These are phyloP conservation scores for Otatea glauca DNA, from an alignment of 176 grass and related monocot species.

Conservation along the genomic window DNA sequence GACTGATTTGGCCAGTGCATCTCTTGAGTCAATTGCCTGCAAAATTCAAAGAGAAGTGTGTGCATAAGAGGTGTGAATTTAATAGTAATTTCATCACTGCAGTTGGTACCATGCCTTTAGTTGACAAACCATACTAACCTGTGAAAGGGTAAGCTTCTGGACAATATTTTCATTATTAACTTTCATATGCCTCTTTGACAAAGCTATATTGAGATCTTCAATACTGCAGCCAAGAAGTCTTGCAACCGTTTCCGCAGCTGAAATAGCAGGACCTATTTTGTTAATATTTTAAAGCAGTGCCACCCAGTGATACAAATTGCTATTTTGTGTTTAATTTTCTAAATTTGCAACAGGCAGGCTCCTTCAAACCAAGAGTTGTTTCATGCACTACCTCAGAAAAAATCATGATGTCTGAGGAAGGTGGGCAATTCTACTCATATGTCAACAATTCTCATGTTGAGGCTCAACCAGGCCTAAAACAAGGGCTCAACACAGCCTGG, in stretches of 20 bases:
- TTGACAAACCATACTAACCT: constrained; percentile 63
- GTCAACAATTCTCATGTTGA: not conserved
- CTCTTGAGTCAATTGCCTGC: constrained; percentile 92
- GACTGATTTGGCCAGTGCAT: constrained; percentile 90
- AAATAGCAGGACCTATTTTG: constrained; percentile 30
- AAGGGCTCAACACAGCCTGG: not conserved
- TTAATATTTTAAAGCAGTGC: constrained; percentile 18
- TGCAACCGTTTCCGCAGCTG: constrained; percentile 84
- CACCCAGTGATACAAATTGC: constrained; percentile 10
- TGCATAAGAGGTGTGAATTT: constrained; percentile 38
- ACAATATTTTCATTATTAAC: constrained; percentile 96
- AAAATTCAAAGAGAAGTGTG: constrained; percentile 42
- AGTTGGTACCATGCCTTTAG: constrained; percentile 26
- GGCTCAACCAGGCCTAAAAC: not conserved
- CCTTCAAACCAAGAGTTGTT: constrained; percentile 6
- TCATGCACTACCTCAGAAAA: not conserved
- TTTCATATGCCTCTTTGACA: constrained; percentile 97
- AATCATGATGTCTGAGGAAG: constrained; percentile 1
- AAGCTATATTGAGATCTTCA: constrained; percentile 70
- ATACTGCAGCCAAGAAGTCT: constrained; percentile 90
- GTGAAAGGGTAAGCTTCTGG: constrained; percentile 95
- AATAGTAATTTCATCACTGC: constrained; percentile 12
- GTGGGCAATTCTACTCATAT: constrained; percentile 1
- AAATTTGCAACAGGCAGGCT: constrained; percentile 11
- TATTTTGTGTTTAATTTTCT: not conserved